Conservation (phyloP, 768 basidiomycete species). For the Vishniacozyma victoriae region DNA sequence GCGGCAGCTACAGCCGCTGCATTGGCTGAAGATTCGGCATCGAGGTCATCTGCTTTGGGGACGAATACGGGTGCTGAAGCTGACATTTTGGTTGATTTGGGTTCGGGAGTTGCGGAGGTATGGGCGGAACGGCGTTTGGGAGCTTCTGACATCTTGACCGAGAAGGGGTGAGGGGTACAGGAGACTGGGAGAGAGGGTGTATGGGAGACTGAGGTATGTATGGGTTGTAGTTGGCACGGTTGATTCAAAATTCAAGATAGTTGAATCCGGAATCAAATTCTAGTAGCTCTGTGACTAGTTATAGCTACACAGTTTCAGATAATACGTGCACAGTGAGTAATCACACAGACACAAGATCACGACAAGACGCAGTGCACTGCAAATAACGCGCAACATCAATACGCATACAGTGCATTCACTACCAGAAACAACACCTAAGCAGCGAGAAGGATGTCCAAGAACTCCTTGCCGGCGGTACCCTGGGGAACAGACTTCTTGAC, state of each 20-base stretch:
- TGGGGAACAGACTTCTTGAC: conserved; percentile 59
- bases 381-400: background rate
- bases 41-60: background rate
- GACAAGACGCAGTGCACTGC: background rate
- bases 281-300: no score
- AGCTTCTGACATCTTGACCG: conserved; percentile 17
- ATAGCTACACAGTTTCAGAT: no score
- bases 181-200: background rate
- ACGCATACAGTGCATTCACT: background rate
- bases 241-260: no score
- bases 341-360: no score
- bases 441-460: conserved; percentile 78
- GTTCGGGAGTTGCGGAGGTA: conserved; percentile 2
- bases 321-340: no score
- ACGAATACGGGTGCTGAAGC: conserved; percentile 33
- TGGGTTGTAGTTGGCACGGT: no score
- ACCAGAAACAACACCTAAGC: conserved; percentile 55
- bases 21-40: conserved; percentile 1
- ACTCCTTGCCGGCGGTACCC: conserved; percentile 68
- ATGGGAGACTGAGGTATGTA: background rate
- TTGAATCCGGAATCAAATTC: no score
- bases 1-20: conserved; percentile 13
- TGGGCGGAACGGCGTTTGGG: conserved; percentile 23
- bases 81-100: conserved; percentile 37
- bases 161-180: background rate